Percentiles rank a stretch among this genome's conserved stretches.
Evolutionary conservation across 768 basidiomycete species (phyloP).

Genomic region (Suillus variegatus): DNA sequence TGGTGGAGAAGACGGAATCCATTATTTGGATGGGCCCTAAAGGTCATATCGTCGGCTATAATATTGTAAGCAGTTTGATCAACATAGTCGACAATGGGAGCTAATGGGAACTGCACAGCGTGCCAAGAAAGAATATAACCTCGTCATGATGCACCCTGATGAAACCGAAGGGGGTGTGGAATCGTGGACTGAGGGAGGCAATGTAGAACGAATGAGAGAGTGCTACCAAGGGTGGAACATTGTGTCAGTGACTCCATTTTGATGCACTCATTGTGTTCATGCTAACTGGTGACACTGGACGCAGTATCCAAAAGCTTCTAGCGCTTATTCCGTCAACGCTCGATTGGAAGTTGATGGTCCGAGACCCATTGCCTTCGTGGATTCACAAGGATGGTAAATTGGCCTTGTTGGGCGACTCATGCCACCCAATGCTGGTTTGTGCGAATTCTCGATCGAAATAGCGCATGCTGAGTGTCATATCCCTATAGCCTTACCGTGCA

Average conservation of each 20-base stretch:
- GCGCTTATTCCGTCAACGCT: conserved; percentile 46
- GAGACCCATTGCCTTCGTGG: conserved; percentile 49
- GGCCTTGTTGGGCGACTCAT: conserved; percentile 53
- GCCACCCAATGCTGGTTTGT: conserved; percentile 54
- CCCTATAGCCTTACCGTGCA: conserved; percentile 47
- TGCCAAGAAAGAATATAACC: conserved; percentile 43
- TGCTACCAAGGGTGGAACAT: conserved; percentile 52
- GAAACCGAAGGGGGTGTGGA: conserved; percentile 33
- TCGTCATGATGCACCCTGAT: conserved; percentile 48
- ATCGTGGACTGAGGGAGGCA: conserved; percentile 45
- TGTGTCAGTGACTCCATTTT: conserved; percentile 32
- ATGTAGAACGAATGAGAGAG: conserved; percentile 46
- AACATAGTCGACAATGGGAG: background rate
- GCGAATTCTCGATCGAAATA: background rate
- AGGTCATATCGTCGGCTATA: conserved; percentile 47
- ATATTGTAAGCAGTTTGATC: conserved; percentile 36
- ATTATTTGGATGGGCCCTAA: conserved; percentile 63
- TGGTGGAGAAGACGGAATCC: conserved; percentile 55
- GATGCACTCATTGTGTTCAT: background rate
- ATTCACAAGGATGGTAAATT: conserved; percentile 45
- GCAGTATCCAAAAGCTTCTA: conserved; percentile 47
- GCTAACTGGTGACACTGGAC: conserved; percentile 7
- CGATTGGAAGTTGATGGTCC: conserved; percentile 51
- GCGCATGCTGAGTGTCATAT: background rate
- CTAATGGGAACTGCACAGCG: conserved; percentile 21